phyloP scores from a whole-genome alignment of 116 monocot genomes.

The Thalassia testudinum region DNA sequence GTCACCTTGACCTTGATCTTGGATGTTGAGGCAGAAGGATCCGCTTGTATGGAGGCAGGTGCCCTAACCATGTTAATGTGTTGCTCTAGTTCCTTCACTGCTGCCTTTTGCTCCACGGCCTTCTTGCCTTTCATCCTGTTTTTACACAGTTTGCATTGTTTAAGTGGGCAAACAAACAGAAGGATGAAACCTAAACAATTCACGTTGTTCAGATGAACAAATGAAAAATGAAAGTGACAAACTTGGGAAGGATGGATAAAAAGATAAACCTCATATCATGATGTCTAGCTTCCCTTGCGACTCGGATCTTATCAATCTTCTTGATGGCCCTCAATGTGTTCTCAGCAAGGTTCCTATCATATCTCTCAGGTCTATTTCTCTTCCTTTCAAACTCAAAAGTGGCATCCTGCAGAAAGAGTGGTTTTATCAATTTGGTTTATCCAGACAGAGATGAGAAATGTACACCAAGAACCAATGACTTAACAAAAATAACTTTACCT shows the following conservation, averaged over 20 bases:
- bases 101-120: constrained; percentile 18
- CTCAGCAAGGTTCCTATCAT: constrained; percentile 50
- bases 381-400: constrained; percentile 94
- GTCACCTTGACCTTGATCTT: not conserved
- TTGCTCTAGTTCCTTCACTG: constrained; percentile 32
- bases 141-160: no score
- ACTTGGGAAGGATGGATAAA: not conserved
- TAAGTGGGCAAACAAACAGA: no score
- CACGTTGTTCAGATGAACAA: not conserved
- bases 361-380: constrained; percentile 72
- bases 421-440: no score
- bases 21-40: no score
- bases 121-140: constrained; percentile 57
- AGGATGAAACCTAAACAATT: not conserved
- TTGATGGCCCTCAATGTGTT: constrained; percentile 56
- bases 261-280: constrained; percentile 30
- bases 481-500: constrained; percentile 17
- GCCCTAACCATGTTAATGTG: not conserved
- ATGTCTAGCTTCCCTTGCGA: constrained; percentile 34
- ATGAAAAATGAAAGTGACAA: no score
- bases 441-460: not conserved
- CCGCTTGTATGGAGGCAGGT: not conserved
- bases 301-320: constrained; percentile 55
- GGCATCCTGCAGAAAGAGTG: constrained; percentile 24
- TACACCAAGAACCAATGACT: not conserved